A percentile compares a stretch with the other conserved stretches of the same genome.
Conservation (phyloP, 2,329 filamentous ascomycete genomes). For the Ampelomyces quisqualis region DNA sequence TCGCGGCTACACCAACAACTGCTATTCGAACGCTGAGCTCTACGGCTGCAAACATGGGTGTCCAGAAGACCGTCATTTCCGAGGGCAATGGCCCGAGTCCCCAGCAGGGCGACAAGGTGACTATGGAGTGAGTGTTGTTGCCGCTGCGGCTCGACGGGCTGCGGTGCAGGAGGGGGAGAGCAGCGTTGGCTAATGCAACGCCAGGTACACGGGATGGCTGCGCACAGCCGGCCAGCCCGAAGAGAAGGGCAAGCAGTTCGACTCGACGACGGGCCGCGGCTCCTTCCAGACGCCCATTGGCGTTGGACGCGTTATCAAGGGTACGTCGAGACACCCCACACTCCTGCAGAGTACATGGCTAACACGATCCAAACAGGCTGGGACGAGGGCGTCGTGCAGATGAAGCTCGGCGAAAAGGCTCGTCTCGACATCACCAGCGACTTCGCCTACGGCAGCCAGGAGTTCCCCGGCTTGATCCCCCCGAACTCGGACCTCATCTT, state of each 20-base stretch:
- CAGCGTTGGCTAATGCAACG: not conserved
- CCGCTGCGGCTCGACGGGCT: too few species aligned
- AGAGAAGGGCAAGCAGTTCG: conserved; percentile 59
- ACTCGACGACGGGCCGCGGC: conserved; percentile 74
- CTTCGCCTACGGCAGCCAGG: conserved; percentile 39
- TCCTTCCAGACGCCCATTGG: conserved; percentile 78
- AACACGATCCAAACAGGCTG: conserved; percentile 42
- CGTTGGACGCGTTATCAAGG: conserved; percentile 79
- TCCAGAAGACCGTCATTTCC: conserved; percentile 30
- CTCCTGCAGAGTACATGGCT: not conserved
- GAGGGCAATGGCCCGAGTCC: conserved; percentile 34
- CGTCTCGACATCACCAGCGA: conserved; percentile 77
- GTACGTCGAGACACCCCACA: conserved; percentile 48
- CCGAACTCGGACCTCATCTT: conserved; percentile 73
- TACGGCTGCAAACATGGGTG: conserved; percentile 29
- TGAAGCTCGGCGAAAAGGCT: conserved; percentile 89
- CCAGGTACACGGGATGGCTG: conserved; percentile 34
- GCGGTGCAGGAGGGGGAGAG: too few species aligned
- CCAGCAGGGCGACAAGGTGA: conserved; percentile 31
- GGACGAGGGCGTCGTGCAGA: conserved; percentile 65
- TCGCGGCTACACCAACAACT: conserved; percentile 9
- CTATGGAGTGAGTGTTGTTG: conserved; percentile 25
- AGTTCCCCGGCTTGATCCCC: conserved; percentile 74
- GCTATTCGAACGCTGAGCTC: conserved; percentile 15
- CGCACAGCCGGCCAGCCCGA: conserved; percentile 21